Base-by-base conservation (phyloP, 345 rosid species). In the Populus davidiana region DNA sequence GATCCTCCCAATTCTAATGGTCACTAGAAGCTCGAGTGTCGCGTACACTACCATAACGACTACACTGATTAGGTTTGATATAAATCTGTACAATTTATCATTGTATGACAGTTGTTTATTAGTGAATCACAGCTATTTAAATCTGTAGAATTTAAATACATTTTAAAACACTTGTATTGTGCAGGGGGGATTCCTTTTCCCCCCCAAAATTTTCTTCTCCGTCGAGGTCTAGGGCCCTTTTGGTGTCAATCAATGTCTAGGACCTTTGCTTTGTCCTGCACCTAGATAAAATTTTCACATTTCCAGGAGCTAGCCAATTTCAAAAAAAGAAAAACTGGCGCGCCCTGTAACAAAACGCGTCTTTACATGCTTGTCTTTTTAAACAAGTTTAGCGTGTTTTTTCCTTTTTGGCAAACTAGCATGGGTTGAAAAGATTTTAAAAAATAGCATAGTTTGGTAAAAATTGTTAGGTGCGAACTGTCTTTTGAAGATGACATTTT, bases 1-100 rank as follows among this genome's bases (percentile, higher is more conserved):
- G 79, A 74, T 52, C 69, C 85, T 50, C 65, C 88, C 62, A 88
- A 87, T 77, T 80, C 85, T 47, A 77, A 87, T n/a, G 78, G 83
- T 31, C 71, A 50, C 71, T 86, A 85, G 75, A 69, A 59, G 62
- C 64, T 75, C 44, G 66, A 76, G 74, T 64, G 71, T 77, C 33
- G 33, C 33, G 33, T 31, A 83, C 71, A 81, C 83, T 71, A 71
- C 49, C 64, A 18, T 18, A 36, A n/a, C 65, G 13, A 71, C 73
- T 38, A 33, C 67, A 78, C 72, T 74, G 49, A 63, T 67, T 76
- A 68, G 72, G 31, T 70, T 70, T 81, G 49, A 77, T 21, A 67
- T 77, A 73, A 33, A 8, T 72, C 67, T 54, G 79, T 77, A 81
- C 77, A 77, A 33, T 75, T 56, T 62, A 36, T 49, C 79, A 76